These are phyloP conservation scores for Exophiala oligosperma DNA, from an alignment of 2,329 filamentous ascomycete species.

Conservation along the genomic window DNA sequence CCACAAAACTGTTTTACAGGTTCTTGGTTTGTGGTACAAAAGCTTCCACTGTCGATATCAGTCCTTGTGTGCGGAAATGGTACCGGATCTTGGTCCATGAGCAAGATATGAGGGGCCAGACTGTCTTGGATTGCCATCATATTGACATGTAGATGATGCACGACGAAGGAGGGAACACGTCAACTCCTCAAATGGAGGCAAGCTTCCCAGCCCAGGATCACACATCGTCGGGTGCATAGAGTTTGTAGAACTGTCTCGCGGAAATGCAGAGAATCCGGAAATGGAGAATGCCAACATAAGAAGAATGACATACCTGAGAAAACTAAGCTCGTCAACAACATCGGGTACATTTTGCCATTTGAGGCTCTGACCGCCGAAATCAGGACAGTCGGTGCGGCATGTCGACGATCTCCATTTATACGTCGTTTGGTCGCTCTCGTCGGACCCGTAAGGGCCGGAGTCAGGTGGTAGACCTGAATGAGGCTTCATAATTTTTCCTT, in stretches of 20 bases:
- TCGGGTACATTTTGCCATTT: slow-evolving; percentile 57
- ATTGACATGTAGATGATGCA: too few relatives aligned
- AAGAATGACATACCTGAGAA: slow-evolving; percentile 59
- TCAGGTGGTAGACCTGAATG: slow-evolving; percentile 35
- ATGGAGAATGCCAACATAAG: neutral
- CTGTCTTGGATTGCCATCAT: too few relatives aligned
- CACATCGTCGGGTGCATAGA: neutral
- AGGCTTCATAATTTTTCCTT: slow-evolving; percentile 54
- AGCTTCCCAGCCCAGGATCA: neutral
- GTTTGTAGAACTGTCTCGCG: neutral
- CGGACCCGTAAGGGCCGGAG: slow-evolving; percentile 45
- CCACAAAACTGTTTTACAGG: too few relatives aligned
- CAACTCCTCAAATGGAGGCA: too few relatives aligned
- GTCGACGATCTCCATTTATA: slow-evolving; percentile 59
- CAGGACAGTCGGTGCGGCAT: slow-evolving; percentile 60
- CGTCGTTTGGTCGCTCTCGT: slow-evolving; percentile 48
- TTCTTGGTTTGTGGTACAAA: too few relatives aligned
- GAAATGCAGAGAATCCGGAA: neutral
- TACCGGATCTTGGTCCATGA: too few relatives aligned
- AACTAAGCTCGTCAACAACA: slow-evolving; percentile 69
- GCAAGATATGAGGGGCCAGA: too few relatives aligned
- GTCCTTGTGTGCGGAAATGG: too few relatives aligned
- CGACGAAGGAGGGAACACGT: too few relatives aligned
- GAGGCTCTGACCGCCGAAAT: slow-evolving; percentile 62
- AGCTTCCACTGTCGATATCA: too few relatives aligned